Base-by-base conservation (phyloP, 345 rosid genomes). In the Streptanthus diversifolius region DNA sequence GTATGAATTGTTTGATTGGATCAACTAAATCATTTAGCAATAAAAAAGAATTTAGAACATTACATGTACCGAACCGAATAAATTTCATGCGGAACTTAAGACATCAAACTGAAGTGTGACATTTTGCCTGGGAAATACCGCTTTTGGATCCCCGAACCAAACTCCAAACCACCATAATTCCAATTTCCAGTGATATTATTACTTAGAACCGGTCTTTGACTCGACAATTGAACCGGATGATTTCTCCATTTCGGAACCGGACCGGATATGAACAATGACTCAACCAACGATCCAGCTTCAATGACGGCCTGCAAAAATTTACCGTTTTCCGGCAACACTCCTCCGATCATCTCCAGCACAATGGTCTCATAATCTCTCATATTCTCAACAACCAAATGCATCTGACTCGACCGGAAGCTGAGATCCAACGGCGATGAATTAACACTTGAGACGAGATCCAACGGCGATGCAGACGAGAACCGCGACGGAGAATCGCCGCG, bases 231-330 rank as follows among this genome's bases (percentile, higher is more conserved):
- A 44, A 81, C 83, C 29, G 87, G 85, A 62, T 83, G 82, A 43
- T 77, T 83, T 73, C 48, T 43, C 90, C 87, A 81, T 58, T 37
- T 77, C 0, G 91, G 84, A 72, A 83, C 72, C 18, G 80, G 80
- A 17, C 88, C 81, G 0, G 77, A 58, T 7, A 82, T 32, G 47
- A 80, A 48, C 35, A 81, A 54, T 0, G 84, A 71, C 71, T 79
- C 77, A 40, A 86, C 79, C 39, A 82, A 79, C 1, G 82, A 78
- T 3, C 75, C 79, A 8, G 86, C 81, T 15, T 78, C 80, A 10
- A 58, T 71, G 9, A 83, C 82, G 14, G 82, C 74, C 58, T 84
- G 77, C 70, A 79, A 37, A 22, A 84, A 81, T 41, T 73, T 80
- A 49, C 88, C 88, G 36, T 78, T 77, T 41, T 81, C 75, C 49